phyloP scores from a whole-genome alignment of 2,329 filamentous ascomycete species.

The Microsporum ferrugineum region DNA sequence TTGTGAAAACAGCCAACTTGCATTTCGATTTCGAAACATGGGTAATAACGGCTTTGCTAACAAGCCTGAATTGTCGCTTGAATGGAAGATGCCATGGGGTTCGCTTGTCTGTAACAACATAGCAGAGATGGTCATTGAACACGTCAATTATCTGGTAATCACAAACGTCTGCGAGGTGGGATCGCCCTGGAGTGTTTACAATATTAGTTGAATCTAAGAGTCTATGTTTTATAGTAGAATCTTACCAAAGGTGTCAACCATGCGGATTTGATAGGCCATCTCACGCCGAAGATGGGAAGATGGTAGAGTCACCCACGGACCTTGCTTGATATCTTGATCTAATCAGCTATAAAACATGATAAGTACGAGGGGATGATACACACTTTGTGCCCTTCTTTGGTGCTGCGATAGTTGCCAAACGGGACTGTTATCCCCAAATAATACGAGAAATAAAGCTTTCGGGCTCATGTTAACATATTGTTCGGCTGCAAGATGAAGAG shows the following conservation, averaged over 20 bases:
- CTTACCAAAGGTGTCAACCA: constrained; percentile 53
- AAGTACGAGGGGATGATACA: constrained; percentile 10
- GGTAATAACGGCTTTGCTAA: constrained; percentile 88
- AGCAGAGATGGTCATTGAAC: constrained; percentile 63
- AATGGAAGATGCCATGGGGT: constrained; percentile 77
- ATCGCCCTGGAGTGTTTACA: constrained; percentile 27
- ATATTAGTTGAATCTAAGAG: constrained; percentile 10
- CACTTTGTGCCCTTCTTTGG: constrained; percentile 59
- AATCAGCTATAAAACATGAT: constrained; percentile 12
- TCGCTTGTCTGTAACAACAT: constrained; percentile 53
- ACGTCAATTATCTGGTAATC: constrained; percentile 83
- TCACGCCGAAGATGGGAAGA: constrained; percentile 61
- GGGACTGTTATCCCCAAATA: constrained; percentile 92
- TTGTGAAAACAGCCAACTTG: constrained; percentile 78
- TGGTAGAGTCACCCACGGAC: constrained; percentile 67
- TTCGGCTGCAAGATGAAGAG: constrained; percentile 63
- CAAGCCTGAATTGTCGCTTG: constrained; percentile 63
- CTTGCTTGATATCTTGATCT: constrained; percentile 59
- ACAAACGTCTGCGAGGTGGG: constrained; percentile 51
- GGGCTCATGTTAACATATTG: constrained; percentile 81
- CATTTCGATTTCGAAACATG: constrained; percentile 85
- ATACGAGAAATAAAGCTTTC: constrained; percentile 87
- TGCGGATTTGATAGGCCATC: constrained; percentile 68
- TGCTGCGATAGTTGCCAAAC: constrained; percentile 87
- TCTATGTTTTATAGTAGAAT: not conserved